A percentile compares a stretch with the other conserved stretches of the same genome.
Evolutionary conservation across 2,329 filamentous ascomycete genomes (phyloP).

Genomic region (Elsinoe fawcettii): DNA sequence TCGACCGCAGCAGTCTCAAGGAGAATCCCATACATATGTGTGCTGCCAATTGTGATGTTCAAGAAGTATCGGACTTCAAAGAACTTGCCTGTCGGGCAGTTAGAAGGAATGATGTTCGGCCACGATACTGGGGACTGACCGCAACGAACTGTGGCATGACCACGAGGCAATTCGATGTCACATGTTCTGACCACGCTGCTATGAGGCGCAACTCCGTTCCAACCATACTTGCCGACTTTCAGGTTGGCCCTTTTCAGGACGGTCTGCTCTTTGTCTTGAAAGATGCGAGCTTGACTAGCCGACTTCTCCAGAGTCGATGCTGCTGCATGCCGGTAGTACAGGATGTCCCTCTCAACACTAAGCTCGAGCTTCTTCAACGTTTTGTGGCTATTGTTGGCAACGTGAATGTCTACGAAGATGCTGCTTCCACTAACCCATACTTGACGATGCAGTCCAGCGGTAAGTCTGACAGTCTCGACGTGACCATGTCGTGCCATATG

Average conservation of each 20-base stretch:
- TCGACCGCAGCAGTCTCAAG: background rate
- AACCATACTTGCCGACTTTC: slow-evolving; percentile 38
- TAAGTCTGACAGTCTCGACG: slow-evolving; percentile 41
- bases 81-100: slow-evolving; percentile 39
- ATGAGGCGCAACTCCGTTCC: slow-evolving; percentile 41
- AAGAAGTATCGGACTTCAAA: slow-evolving; percentile 51
- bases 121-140: slow-evolving; percentile 27
- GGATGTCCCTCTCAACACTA: slow-evolving; percentile 44
- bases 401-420: slow-evolving; percentile 48
- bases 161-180: slow-evolving; percentile 43
- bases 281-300: slow-evolving; percentile 45
- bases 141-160: slow-evolving; percentile 45
- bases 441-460: slow-evolving; percentile 49
- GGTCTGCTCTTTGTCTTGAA: slow-evolving; percentile 44
- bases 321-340: slow-evolving; percentile 46
- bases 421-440: slow-evolving; percentile 51
- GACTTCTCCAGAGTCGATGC: slow-evolving; percentile 43
- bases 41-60: slow-evolving; percentile 41
- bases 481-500: slow-evolving; percentile 33
- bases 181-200: slow-evolving; percentile 42
- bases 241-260: slow-evolving; percentile 38
- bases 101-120: slow-evolving; percentile 17
- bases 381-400: slow-evolving; percentile 44
- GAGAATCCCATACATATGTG: slow-evolving; percentile 32
- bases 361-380: slow-evolving; percentile 44